Conservation (phyloP, 192 early-diverging fungal species). For the Helicostylum pulchrum region DNA sequence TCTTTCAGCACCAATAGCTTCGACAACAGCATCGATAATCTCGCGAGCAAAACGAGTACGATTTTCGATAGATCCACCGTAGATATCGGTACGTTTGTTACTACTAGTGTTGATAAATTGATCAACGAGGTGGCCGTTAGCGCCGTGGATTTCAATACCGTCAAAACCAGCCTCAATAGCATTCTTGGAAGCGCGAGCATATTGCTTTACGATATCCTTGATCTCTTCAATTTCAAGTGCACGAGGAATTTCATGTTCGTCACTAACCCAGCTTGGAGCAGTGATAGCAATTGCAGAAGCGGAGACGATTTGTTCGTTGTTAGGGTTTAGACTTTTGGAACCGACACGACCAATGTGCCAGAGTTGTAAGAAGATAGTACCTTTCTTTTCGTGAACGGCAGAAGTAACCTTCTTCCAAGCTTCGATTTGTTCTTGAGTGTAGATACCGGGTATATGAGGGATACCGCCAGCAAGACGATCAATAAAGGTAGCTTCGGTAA, state of each 20-base stretch:
- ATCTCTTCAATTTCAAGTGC: conserved; percentile 17
- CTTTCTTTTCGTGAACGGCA: conserved; percentile 52
- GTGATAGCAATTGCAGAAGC: conserved; percentile 26
- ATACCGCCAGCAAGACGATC: conserved; percentile 16
- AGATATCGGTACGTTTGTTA: conserved; percentile 68
- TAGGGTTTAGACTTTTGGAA: neutral
- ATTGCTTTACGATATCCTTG: conserved; percentile 7
- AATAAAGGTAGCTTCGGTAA: conserved; percentile 27
- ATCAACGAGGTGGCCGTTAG: conserved; percentile 87
- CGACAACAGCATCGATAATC: conserved; percentile 23
- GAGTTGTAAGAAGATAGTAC: conserved; percentile 54
- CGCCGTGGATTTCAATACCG: conserved; percentile 84
- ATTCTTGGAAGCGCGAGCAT: conserved; percentile 51
- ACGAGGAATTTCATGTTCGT: conserved; percentile 18
- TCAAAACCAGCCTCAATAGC: conserved; percentile 84
- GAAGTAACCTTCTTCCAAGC: conserved; percentile 53
- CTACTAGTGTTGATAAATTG: conserved; percentile 76
- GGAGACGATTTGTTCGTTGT: conserved; percentile 10
- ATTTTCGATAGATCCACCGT: conserved; percentile 31
- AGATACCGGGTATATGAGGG: conserved; percentile 32
- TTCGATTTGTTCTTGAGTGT: conserved; percentile 39
- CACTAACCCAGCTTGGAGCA: neutral
- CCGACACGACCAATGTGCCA: conserved; percentile 39
- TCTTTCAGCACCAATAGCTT: conserved; percentile 25
- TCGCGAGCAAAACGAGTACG: conserved; percentile 32